Conservation (phyloP, 768 basidiomycete species). For the Auricularia cornea region DNA sequence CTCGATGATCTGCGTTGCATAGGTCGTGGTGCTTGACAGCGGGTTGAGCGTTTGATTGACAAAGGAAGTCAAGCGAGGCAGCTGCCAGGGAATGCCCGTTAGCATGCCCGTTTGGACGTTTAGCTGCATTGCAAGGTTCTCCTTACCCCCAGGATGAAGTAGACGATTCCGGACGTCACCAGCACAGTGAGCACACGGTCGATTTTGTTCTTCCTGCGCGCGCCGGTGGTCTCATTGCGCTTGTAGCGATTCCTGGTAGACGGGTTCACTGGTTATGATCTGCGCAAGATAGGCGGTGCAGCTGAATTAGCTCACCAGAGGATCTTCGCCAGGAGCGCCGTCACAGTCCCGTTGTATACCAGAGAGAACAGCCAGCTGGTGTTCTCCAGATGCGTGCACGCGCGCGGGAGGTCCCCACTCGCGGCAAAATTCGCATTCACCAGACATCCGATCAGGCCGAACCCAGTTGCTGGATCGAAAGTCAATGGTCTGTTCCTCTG, state of each 20-base stretch:
- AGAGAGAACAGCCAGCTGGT: not conserved
- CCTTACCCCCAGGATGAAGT: not conserved
- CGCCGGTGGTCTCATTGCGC: not conserved
- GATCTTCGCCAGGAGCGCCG: too few species aligned
- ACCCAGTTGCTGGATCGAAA: not conserved
- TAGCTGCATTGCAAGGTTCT: not conserved
- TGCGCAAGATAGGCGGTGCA: too few species aligned
- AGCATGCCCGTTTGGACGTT: not conserved
- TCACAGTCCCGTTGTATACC: not conserved
- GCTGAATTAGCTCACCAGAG: too few species aligned
- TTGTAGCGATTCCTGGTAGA: not conserved
- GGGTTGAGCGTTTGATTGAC: not conserved
- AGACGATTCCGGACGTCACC: not conserved
- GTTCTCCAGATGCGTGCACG: not conserved
- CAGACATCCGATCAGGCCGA: not conserved
- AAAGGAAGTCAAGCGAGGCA: not conserved
- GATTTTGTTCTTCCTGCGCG: not conserved
- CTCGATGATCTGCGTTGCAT: not conserved
- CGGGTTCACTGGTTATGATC: too few species aligned
- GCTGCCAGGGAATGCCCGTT: not conserved
- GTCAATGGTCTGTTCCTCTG: not conserved
- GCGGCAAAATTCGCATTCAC: not conserved
- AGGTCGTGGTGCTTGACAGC: not conserved
- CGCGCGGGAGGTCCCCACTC: not conserved
- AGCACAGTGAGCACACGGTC: not conserved